Evolutionary conservation across 345 rosid species (phyloP), one percentile per base, ranked within the genome.

Genomic region (Abelmoschus esculentus): DNA sequence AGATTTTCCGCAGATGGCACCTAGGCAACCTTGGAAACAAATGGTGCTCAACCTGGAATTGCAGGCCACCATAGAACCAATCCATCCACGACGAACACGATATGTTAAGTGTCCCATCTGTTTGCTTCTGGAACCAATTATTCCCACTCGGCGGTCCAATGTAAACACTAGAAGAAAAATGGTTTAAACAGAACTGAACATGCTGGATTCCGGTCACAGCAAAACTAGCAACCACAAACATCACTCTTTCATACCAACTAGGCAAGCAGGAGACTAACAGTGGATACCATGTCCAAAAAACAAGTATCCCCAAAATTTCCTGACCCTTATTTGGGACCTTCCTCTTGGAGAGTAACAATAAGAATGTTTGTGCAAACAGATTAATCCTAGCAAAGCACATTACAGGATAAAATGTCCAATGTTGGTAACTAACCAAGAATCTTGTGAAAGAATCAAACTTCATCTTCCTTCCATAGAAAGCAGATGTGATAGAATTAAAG

Each of bases 1-100:
- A 79, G 46, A 80, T 61, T 60, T 62, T 80, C 26, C 89, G 71
- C 1, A 85, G 81, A 32, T 83, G 73, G 74, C 84, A 74, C 28
- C 89, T 61, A 49, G 89, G 89, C 84, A 85, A 62, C 34, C 84
- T 79, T 4, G 87, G 85, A 36, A 89, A 89, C 76, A 89, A 74
- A 75, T 89, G 95, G 77, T 89, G 95, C 80, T 85, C 95, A 38
- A 86, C 19, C 79, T 89, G 95, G 76, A 86, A 89, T 72, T 89
- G 91, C 62, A 89, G 67, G 34, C 95, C 95, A 26, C 95, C 95
- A 67, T 86, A 88, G 74, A 89, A 89, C 93, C 93, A 89, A 64
- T 89, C 93, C 91, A 86, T 86, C 85, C 86, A 83, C 1, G 88
- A 70, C 1, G 87, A 70, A 60, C 91, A 85, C 6, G n/a, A 46